Evolutionary conservation across 345 rosid genomes (phyloP).

Genomic region (Angophora floribunda): DNA sequence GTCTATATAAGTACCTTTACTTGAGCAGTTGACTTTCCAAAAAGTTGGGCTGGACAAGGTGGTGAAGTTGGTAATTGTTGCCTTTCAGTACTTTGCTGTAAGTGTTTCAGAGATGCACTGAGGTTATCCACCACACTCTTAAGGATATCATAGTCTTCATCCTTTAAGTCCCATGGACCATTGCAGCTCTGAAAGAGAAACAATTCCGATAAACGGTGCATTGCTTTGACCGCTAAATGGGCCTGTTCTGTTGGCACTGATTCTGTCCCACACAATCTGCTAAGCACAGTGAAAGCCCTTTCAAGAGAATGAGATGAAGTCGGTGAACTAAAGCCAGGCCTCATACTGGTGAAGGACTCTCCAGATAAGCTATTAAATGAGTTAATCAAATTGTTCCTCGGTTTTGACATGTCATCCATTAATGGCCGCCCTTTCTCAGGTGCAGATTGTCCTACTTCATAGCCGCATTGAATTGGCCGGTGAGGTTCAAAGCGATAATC

Average conservation of each 20-base stretch:
- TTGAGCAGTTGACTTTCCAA: neutral
- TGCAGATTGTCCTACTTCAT: conserved; percentile 5
- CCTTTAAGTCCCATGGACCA: conserved; percentile 42
- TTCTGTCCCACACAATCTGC: conserved; percentile 3
- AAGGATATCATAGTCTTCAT: conserved; percentile 40
- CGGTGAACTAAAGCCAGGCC: conserved; percentile 10
- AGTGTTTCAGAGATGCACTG: conserved; percentile 20
- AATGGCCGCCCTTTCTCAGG: conserved; percentile 3
- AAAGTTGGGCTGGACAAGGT: neutral
- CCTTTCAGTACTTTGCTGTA: conserved; percentile 8
- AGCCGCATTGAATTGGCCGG: conserved; percentile 8
- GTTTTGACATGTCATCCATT: conserved; percentile 1
- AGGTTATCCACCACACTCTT: conserved; percentile 50
- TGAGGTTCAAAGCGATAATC: conserved; percentile 8
- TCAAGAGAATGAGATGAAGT: conserved; percentile 22
- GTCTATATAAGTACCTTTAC: neutral
- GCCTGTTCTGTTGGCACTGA: conserved; percentile 14
- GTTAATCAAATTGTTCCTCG: conserved; percentile 15
- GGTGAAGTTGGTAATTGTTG: conserved; percentile 5
- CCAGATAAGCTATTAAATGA: conserved; percentile 22
- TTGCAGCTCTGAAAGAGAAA: conserved; percentile 50
- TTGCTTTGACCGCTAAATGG: conserved; percentile 27
- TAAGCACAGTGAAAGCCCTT: conserved; percentile 8
- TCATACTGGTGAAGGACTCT: conserved; percentile 22
- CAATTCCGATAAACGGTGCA: conserved; percentile 65